Base-by-base conservation (phyloP, 2,329 filamentous ascomycete genomes). In the Penicillium thymicola region DNA sequence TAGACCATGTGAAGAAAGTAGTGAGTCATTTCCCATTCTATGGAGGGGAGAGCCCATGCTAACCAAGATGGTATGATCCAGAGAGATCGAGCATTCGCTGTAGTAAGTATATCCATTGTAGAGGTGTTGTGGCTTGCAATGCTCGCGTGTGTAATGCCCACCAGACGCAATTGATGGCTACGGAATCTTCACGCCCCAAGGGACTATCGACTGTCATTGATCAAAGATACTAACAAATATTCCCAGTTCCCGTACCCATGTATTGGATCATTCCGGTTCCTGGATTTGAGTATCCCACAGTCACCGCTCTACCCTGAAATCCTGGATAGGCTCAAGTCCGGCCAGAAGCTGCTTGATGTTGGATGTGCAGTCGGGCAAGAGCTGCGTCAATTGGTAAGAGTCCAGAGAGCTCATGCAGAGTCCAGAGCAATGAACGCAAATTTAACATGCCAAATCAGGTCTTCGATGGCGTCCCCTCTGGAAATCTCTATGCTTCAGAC, bases 401-500 rank as follows among this genome's bases (percentile, higher is more conserved):
- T 6, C 41, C 16, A n/a, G 25, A 8, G 5, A 14, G 18, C 2
- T 1, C 6, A 25, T 25, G 0, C 18, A 44, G 18, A 32, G 9
- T 11, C 6, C 6, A 21, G 10, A 16, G 36, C 14, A 37, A 16
- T n/a, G 34, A 42, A 28, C 4, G 1, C 5, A 7, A 27, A 21
- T 3, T 1, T 54, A 43, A 46, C 51, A 10, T 5, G 11, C 2
- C 8, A 51, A 13, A 18, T 7, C 11, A 65, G 64, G 54, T 59
- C n/a, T 65, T 55, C 49, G 80, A 83, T 55, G 82, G 82, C 21
- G 81, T 81, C 8, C 70, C 77, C 25, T 72, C 77, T 5, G 67
- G 73, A 16, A 76, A 78, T 44, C 68, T 85, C n/a, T 79, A 78
- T 56, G 82, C 80, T 18, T 73, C 75, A 4, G 82, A 85, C 58